Base-by-base conservation (phyloP, 2,329 filamentous ascomycete genomes). In the Diaporthe longicolla region DNA sequence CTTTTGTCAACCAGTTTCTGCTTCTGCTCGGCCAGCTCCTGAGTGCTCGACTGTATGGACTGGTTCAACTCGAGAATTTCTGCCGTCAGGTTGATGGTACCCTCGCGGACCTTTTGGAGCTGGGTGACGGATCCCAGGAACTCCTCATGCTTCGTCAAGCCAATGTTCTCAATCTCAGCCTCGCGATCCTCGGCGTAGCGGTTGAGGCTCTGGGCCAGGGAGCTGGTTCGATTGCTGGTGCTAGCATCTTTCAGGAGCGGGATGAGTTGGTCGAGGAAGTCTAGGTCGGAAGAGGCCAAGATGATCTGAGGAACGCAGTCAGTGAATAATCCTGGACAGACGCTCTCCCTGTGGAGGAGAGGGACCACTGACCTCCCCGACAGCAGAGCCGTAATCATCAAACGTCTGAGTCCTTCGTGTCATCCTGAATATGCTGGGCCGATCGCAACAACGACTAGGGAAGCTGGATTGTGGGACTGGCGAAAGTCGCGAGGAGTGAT, bases 201-300 rank as follows among this genome's bases (percentile, higher is more conserved):
- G 59, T 92, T 91, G 72, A 97, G 88, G 75, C 93, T 93, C 78
- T 95, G 93, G 65, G 95, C 90, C 54, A 99, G 89, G 74, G 92
- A 90, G 52, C 88, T 88, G 9, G 92, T 93, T 79, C 94, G 89
- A 81, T 94, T 93, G 72, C 94, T 92, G 79, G 91, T 88, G 76
- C 94, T 91, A 78, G 94, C 95, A 89, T 98, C 96, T 86, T 95
- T 97, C 76, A 99, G 92, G 2, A 97, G 94, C 13, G 95, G 96
- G 63, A 98, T 98, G 68, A 99, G 87, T 81, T 98, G 96, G 82
- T 98, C 97, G 76, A 99, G 91, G 80, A 98, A 98, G 79, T 99
- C 97, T 66, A 93, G 90, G 80, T 98, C 96, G 29, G 95, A 95
- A 17, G 95, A 93, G 2, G 96, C 95, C 78, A 97, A 91, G 76